These are phyloP conservation scores for Leccinum angustisporum DNA, from an alignment of 1,284 basidiomycete genomes.

Conservation along the genomic window DNA sequence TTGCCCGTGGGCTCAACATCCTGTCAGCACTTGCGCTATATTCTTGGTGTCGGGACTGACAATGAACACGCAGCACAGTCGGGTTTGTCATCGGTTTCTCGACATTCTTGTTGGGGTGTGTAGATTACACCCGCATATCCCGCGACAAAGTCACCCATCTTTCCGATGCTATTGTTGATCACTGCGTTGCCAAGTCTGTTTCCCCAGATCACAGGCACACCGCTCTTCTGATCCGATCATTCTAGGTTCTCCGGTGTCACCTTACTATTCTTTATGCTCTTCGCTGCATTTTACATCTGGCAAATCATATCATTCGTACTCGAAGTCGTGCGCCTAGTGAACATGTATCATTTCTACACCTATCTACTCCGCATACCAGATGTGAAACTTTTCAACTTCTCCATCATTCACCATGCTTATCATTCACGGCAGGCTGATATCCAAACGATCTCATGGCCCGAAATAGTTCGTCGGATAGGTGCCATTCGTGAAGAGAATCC, in stretches of 20 bases:
- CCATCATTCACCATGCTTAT: constrained; percentile 14
- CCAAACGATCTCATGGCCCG: constrained; percentile 95
- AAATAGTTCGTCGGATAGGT: constrained; percentile 87
- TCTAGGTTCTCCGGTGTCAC: constrained; percentile 80
- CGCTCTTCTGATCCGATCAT: constrained; percentile 9
- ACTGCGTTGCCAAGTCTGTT: constrained; percentile 78
- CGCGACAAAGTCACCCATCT: constrained; percentile 63
- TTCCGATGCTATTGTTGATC: constrained; percentile 76
- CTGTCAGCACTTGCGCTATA: constrained; percentile 61
- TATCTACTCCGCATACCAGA: constrained; percentile 76
- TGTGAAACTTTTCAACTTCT: constrained; percentile 55
- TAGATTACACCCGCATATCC: constrained; percentile 85
- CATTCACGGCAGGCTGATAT: constrained; percentile 76
- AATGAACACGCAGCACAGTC: constrained; percentile 67
- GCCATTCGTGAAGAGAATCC: constrained; percentile 90
- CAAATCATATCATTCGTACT: constrained; percentile 66
- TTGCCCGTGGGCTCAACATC: constrained; percentile 86
- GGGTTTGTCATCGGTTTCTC: constrained; percentile 98
- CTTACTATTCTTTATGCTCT: constrained; percentile 78
- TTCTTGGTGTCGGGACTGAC: constrained; percentile 24
- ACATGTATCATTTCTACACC: constrained; percentile 93
- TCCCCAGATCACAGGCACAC: background rate
- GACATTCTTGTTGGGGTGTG: constrained; percentile 91
- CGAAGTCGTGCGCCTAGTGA: constrained; percentile 72
- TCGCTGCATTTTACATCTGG: constrained; percentile 80